These are phyloP conservation scores for Cordia subcordata DNA, from an alignment of 257 asterid genomes.

Conservation along the genomic window DNA sequence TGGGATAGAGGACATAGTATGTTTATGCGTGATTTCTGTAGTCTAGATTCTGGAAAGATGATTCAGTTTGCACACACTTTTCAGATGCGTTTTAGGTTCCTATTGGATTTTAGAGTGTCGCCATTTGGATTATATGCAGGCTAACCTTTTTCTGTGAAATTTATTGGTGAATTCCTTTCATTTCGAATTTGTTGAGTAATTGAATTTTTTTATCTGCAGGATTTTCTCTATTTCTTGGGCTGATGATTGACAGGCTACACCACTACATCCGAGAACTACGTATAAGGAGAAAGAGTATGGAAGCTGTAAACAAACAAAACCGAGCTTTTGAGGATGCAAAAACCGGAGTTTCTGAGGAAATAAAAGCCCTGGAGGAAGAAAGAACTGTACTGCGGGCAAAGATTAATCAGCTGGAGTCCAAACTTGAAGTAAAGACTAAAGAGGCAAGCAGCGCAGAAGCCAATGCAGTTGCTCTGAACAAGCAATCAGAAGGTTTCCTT, in stretches of 20 bases:
- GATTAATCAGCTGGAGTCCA: slow-evolving; percentile 48
- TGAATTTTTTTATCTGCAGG: slow-evolving; percentile 40
- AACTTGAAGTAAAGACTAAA: slow-evolving; percentile 53
- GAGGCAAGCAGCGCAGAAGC: slow-evolving; percentile 61
- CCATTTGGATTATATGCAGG: no score
- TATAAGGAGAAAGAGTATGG: slow-evolving; percentile 63
- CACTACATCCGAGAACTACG: slow-evolving; percentile 82
- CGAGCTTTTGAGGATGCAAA: slow-evolving; percentile 53
- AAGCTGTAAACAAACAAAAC: slow-evolving; percentile 63
- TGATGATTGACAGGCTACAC: slow-evolving; percentile 82
- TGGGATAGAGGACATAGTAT: no score
- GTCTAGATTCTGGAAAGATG: no score
- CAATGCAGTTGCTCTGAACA: slow-evolving; percentile 63
- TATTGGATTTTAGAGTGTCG: no score
- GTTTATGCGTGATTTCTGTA: no score
- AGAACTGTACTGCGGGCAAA: slow-evolving; percentile 32
- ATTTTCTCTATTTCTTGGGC: slow-evolving; percentile 69
- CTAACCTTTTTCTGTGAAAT: no score
- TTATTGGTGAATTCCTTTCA: no score
- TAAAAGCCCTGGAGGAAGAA: slow-evolving; percentile 60
- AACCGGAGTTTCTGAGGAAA: slow-evolving; percentile 32
- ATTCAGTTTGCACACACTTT: no score
- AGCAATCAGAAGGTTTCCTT: slow-evolving; percentile 88
- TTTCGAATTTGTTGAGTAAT: neutral
- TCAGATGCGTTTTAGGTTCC: no score